Percentiles rank a stretch among this genome's conserved stretches.
These are phyloP conservation scores for Orbilia blumenaviensis DNA, from an alignment of 2,329 filamentous ascomycete species.

Conservation along the genomic window DNA sequence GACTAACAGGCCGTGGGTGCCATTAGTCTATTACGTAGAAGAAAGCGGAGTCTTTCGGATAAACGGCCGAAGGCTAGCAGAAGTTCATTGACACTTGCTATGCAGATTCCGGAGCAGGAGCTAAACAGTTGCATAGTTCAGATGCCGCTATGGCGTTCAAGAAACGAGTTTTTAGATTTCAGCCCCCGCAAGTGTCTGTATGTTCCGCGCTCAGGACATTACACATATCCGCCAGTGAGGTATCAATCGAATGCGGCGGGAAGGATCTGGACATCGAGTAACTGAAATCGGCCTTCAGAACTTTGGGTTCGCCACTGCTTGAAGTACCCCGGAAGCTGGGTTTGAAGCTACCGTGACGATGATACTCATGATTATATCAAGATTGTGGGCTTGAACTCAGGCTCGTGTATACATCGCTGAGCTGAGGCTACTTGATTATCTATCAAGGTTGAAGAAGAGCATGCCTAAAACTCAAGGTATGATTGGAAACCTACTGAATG, in stretches of 20 bases:
- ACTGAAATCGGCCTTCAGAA: not conserved
- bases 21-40: not conserved
- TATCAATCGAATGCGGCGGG: not conserved
- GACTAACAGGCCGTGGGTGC: not conserved
- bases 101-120: conserved; percentile 11
- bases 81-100: not conserved
- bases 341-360: not conserved
- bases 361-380: not conserved
- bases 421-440: not conserved
- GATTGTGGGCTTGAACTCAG: no score
- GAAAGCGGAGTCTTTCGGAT: conserved; percentile 25
- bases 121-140: not conserved
- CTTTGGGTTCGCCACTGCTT: not conserved
- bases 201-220: not conserved
- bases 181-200: not conserved
- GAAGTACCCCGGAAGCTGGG: not conserved
- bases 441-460: not conserved
- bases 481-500: conserved; percentile 1
- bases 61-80: conserved; percentile 32
- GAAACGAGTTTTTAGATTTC: not conserved
- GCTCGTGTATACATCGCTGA: no score
- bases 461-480: conserved; percentile 12
- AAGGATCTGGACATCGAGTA: not conserved
- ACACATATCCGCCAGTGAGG: not conserved
- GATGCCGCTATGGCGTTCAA: not conserved